Evolutionary conservation across 164 flowering plant genomes (phyloP).

Genomic region (Malania oleifera): DNA sequence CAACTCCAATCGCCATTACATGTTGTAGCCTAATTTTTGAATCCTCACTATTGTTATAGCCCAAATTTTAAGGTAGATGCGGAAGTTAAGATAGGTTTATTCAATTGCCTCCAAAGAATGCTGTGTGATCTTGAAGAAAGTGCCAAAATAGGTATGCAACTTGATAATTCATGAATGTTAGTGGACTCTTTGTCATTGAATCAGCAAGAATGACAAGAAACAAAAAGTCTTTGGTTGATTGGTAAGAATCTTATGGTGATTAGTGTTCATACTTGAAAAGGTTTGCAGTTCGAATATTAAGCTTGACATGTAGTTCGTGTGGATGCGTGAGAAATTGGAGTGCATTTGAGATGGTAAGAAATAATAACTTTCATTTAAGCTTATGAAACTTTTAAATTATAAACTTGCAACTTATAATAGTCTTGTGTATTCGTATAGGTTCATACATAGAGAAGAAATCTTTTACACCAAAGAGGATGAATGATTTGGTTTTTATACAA

Average conservation of each 20-base stretch:
- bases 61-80: neutral
- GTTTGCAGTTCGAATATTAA: neutral
- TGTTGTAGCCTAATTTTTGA: neutral
- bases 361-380: neutral
- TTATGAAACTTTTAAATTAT: neutral
- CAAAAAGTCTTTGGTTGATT: neutral
- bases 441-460: neutral
- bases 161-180: neutral
- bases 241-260: neutral
- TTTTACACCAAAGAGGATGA: neutral
- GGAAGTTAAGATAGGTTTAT: neutral
- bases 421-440: neutral
- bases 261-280: neutral
- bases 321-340: neutral
- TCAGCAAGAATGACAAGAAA: neutral
- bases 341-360: constrained; percentile 1
- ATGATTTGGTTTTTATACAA: neutral
- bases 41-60: neutral
- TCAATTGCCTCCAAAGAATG: neutral
- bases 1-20: neutral
- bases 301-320: neutral
- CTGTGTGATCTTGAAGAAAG: neutral
- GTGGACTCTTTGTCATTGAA: neutral
- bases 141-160: neutral
- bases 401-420: neutral